These are phyloP conservation scores for Neonectria ditissima DNA, from an alignment of 2,329 filamentous ascomycete genomes.

Conservation along the genomic window DNA sequence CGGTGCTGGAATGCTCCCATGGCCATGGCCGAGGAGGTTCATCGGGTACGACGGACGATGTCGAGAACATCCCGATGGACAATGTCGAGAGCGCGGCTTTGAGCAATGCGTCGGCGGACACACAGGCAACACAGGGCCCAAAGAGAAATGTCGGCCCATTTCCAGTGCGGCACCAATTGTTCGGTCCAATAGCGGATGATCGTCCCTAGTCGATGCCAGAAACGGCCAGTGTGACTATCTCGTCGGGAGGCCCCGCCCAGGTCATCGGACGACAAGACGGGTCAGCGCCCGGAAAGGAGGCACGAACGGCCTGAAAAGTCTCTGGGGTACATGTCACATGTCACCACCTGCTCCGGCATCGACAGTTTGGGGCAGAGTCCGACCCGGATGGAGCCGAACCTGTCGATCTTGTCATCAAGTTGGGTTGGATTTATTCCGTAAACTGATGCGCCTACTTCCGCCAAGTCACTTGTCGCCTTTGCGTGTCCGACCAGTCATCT, in stretches of 20 bases:
- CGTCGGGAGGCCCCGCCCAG: constrained; percentile 24
- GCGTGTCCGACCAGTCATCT: constrained; percentile 5
- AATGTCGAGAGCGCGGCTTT: too few relatives aligned
- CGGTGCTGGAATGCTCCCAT: background rate
- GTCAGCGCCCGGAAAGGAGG: constrained; percentile 15
- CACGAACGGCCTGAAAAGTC: constrained; percentile 12
- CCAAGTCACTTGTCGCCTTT: too few relatives aligned
- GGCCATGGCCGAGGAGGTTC: background rate
- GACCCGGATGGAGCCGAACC: constrained; percentile 4
- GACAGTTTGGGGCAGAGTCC: constrained; percentile 7
- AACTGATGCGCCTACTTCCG: background rate
- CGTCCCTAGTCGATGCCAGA: too few relatives aligned
- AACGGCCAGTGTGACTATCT: constrained; percentile 20
- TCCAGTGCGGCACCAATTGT: constrained; percentile 8
- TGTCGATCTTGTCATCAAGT: background rate
- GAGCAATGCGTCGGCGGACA: too few relatives aligned
- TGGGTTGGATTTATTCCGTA: background rate
- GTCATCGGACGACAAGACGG: constrained; percentile 17
- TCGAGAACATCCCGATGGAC: background rate
- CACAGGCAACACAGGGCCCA: too few relatives aligned
- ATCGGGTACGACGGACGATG: background rate
- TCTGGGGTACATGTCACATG: background rate
- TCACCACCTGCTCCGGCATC: background rate
- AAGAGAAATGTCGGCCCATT: background rate
- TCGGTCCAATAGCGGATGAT: background rate